Evolutionary conservation across 2,329 filamentous ascomycete genomes (phyloP), one percentile per base, ranked within the genome.

Genomic region (Huntiella omanensis): DNA sequence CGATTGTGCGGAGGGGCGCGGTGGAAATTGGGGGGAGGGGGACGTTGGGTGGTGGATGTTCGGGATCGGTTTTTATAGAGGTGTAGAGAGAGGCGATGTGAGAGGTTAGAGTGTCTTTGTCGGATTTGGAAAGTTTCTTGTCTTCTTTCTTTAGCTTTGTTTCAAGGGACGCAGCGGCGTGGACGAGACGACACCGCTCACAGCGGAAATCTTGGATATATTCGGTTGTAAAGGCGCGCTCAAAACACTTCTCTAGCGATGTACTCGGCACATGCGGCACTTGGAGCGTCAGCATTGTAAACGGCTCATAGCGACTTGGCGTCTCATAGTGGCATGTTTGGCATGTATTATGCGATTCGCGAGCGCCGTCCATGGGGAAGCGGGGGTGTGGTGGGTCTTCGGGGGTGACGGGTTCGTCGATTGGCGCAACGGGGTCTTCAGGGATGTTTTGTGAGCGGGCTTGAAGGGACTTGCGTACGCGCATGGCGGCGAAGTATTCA

Each of bases 201-300:
- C 91, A 98, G 54, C 83, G 87, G 67, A 92, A 98, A 59, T 94
- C 91, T 52, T 96, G 88, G 53, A 98, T 95, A 58, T 86, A 81
- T 60, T 98, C 91, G 0, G 84, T 85, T 62, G 94, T 94, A 54
- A 98, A 79, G 61, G 95, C 80, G 36, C 83, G 83, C 56, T 98
- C 91, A 55, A 98, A 91, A 60, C 91, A 98, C 6, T 77, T 70
- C 57, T 81, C 86, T 12, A 98, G 69, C 0, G 84, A 80, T 0
- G 87, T 87, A 2, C 83, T 81, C 43, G 71, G 77, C 51, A 79
- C 74, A 58, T 91, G 83, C 0, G 91, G 91, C 3, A 98, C 91
- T 55, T 86, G 85, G 45, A 98, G 66, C 1, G 88, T 96, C 52
- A 98, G 64, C 15, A 87, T 92, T 60, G 92, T 88, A 57, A 98